These are phyloP conservation scores for Setaria italica DNA, from an alignment of 202 grass and related monocot genomes.

Conservation along the genomic window DNA sequence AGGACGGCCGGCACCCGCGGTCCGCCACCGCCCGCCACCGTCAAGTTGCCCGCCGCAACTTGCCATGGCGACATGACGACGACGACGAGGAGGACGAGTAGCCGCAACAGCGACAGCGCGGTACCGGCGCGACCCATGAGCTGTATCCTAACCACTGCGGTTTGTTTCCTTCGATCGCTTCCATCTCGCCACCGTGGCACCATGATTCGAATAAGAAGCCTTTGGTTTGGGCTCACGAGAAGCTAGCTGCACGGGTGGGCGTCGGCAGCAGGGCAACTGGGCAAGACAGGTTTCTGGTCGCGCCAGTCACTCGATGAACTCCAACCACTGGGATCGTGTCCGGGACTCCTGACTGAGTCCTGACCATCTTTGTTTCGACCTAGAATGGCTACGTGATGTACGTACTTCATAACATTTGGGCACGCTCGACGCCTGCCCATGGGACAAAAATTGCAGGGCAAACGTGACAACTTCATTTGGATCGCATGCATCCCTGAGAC, in stretches of 20 bases:
- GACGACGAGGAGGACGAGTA: background rate
- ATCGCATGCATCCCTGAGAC: background rate
- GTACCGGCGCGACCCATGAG: slow-evolving; percentile 23
- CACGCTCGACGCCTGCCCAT: background rate
- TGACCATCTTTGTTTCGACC: background rate
- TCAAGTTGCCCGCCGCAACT: background rate
- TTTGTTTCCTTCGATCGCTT: background rate
- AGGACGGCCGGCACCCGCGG: slow-evolving; percentile 45
- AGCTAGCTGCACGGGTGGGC: background rate
- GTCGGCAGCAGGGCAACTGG: background rate
- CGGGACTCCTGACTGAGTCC: no score
- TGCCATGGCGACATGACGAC: slow-evolving; percentile 14
- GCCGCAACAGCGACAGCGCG: background rate
- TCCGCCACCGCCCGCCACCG: background rate
- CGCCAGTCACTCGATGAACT: background rate
- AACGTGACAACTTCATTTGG: background rate
- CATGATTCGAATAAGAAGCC: background rate
- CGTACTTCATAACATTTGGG: background rate
- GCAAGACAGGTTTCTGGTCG: no score
- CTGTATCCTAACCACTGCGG: background rate
- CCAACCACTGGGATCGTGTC: background rate
- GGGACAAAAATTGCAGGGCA: background rate
- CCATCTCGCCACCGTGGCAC: background rate
- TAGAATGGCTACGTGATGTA: background rate
- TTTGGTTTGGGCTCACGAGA: background rate